Conservation (phyloP, 805 yeast genomes). For the Lipomyces sp. region DNA sequence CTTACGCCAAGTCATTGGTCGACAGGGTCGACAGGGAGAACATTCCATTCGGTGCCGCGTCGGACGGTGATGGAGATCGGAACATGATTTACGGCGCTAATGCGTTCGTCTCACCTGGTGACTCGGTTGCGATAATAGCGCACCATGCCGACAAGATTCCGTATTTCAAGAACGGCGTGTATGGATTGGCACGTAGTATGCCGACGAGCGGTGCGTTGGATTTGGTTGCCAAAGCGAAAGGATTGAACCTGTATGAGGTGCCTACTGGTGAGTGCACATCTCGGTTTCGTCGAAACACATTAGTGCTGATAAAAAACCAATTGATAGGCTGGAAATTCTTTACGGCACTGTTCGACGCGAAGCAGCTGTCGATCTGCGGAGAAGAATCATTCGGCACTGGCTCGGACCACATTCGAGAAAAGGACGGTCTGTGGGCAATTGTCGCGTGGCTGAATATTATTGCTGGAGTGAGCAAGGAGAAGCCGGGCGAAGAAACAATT, state of each 20-base stretch:
- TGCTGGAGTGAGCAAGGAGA: slow-evolving; percentile 72
- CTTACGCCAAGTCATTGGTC: slow-evolving; percentile 88
- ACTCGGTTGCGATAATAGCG: slow-evolving; percentile 95
- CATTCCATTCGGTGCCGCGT: slow-evolving; percentile 95
- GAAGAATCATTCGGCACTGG: slow-evolving; percentile 99
- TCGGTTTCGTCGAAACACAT: too few relatives aligned
- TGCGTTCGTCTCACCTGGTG: slow-evolving; percentile 97
- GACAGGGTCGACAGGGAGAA: slow-evolving; percentile 78
- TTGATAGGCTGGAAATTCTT: slow-evolving; percentile 79
- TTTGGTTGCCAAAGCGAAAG: slow-evolving; percentile 79
- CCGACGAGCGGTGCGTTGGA: slow-evolving; percentile 96
- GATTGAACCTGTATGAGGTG: slow-evolving; percentile 82
- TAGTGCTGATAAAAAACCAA: too few relatives aligned
- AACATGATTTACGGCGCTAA: slow-evolving; percentile 97
- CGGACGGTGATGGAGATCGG: slow-evolving; percentile 99
- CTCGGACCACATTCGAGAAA: slow-evolving; percentile 94
- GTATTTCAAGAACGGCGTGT: slow-evolving; percentile 85
- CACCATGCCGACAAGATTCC: slow-evolving; percentile 86
- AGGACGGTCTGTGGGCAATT: slow-evolving; percentile 98
- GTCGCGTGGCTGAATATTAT: slow-evolving; percentile 95
- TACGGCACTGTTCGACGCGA: slow-evolving; percentile 92
- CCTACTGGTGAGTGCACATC: slow-evolving; percentile 70
- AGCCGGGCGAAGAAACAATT: slow-evolving; percentile 71
- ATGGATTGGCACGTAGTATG: slow-evolving; percentile 96
- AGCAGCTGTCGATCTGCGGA: slow-evolving; percentile 93